Conservation (phyloP, 345 rosid genomes). For the Hibiscus tridactylites region DNA sequence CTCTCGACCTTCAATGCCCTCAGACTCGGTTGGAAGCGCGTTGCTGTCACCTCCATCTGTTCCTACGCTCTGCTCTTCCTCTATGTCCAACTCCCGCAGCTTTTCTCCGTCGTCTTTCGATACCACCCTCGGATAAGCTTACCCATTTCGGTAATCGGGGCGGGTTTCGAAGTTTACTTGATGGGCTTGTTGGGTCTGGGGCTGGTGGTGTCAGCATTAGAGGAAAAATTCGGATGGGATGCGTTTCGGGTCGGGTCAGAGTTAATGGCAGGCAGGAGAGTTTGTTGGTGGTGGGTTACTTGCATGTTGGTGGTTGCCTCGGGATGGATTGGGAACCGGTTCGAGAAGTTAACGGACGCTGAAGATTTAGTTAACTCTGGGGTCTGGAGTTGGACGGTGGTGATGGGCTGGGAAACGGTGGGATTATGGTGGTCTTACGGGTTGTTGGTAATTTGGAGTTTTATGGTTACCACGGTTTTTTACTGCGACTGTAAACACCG, state of each 20-base stretch:
- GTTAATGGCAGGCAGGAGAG: conserved; percentile 50
- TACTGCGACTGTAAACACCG: conserved; percentile 51
- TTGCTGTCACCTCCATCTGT: conserved; percentile 41
- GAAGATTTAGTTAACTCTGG: conserved; percentile 19
- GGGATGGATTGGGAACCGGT: conserved; percentile 40
- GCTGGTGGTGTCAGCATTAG: conserved; percentile 53
- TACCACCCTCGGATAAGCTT: conserved; percentile 18
- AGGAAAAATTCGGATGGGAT: conserved; percentile 49
- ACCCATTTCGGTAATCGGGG: conserved; percentile 21
- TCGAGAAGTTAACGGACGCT: conserved; percentile 40
- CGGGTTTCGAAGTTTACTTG: conserved; percentile 40
- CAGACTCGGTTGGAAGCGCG: conserved; percentile 32
- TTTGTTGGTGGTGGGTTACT: conserved; percentile 45
- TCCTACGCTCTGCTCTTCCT: conserved; percentile 34
- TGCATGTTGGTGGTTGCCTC: conserved; percentile 34
- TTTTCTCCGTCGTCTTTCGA: conserved; percentile 20
- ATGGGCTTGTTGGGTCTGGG: conserved; percentile 54
- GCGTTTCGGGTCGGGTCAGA: conserved; percentile 44
- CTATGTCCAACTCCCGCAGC: conserved; percentile 27
- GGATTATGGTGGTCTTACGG: conserved; percentile 46
- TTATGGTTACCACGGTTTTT: conserved; percentile 47
- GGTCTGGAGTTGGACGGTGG: conserved; percentile 24
- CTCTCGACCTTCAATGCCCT: conserved; percentile 20
- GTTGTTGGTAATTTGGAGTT: conserved; percentile 47
- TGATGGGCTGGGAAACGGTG: conserved; percentile 30